phyloP scores from a whole-genome alignment of 176 grass and related monocot species.

The Paspalum vaginatum region DNA sequence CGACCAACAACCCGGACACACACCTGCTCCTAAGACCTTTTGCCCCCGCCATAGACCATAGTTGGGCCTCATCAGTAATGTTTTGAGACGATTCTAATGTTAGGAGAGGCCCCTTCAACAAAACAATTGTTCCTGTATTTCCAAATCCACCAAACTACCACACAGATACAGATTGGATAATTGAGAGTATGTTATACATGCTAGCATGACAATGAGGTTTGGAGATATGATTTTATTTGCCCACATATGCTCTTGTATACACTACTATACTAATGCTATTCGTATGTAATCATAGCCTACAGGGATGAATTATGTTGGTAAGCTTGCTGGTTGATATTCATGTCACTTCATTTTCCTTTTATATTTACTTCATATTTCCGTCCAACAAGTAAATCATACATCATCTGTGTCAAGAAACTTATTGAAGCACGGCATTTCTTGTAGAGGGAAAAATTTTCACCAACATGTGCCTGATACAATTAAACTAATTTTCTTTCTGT shows the following conservation, averaged over 20 bases:
- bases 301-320: conserved; percentile 29
- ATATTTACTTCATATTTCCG: conserved; percentile 14
- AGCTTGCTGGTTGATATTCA: conserved; percentile 3
- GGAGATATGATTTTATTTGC: not conserved
- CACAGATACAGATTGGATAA: conserved; percentile 8
- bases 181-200: not conserved
- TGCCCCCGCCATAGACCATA: too few species aligned
- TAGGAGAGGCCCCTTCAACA: too few species aligned
- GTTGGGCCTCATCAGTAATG: too few species aligned
- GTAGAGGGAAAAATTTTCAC: not conserved
- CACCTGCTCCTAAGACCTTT: too few species aligned
- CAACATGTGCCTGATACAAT: conserved; percentile 16
- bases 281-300: too few species aligned
- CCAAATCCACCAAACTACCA: not conserved
- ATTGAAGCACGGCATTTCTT: conserved; percentile 25
- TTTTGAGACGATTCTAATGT: too few species aligned
- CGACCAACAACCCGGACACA: too few species aligned
- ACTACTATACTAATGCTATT: too few species aligned
- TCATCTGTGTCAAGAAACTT: conserved; percentile 12
- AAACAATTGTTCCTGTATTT: too few species aligned
- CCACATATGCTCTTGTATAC: too few species aligned
- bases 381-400: conserved; percentile 23
- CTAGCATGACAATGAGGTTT: not conserved
- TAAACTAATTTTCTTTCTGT: conserved; percentile 9
- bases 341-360: conserved; percentile 15